Percentiles rank a stretch among this genome's conserved stretches.
Evolutionary conservation across 2,329 filamentous ascomycete genomes (phyloP).

Genomic region (Hypoxylon rubiginosum): DNA sequence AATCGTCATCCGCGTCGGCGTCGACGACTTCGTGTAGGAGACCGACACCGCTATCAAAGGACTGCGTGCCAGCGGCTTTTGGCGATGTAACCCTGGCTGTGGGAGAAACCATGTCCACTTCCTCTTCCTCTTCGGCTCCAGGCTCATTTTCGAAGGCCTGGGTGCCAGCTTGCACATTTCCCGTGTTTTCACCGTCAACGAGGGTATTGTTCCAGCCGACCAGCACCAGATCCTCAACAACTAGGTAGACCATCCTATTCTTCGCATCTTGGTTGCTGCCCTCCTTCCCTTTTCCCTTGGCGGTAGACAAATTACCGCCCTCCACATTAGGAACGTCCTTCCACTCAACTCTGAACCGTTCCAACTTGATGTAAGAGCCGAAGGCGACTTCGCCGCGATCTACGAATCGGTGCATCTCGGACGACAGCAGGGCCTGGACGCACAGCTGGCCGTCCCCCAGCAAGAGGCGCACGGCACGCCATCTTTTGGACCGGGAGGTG

Average conservation of each 20-base stretch:
- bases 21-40: conserved; percentile 28
- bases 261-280: background rate
- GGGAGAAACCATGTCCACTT: background rate
- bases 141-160: conserved; percentile 4
- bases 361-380: conserved; percentile 64
- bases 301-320: conserved; percentile 6
- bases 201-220: conserved; percentile 65
- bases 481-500: conserved; percentile 54
- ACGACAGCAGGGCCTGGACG: conserved; percentile 65
- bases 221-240: conserved; percentile 60
- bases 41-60: conserved; percentile 20
- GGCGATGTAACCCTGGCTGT: background rate
- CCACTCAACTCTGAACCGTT: conserved; percentile 56
- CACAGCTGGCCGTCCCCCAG: conserved; percentile 67
- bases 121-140: background rate
- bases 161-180: conserved; percentile 4
- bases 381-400: conserved; percentile 60
- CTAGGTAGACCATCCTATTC: conserved; percentile 58
- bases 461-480: conserved; percentile 62
- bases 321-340: conserved; percentile 26
- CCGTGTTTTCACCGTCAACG: conserved; percentile 44
- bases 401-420: conserved; percentile 63
- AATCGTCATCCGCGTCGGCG: conserved; percentile 54
- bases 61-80: background rate
- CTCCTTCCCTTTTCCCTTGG: conserved; percentile 29